These are phyloP conservation scores for Huntiella decipiens DNA, from an alignment of 2,329 filamentous ascomycete species.

Conservation along the genomic window DNA sequence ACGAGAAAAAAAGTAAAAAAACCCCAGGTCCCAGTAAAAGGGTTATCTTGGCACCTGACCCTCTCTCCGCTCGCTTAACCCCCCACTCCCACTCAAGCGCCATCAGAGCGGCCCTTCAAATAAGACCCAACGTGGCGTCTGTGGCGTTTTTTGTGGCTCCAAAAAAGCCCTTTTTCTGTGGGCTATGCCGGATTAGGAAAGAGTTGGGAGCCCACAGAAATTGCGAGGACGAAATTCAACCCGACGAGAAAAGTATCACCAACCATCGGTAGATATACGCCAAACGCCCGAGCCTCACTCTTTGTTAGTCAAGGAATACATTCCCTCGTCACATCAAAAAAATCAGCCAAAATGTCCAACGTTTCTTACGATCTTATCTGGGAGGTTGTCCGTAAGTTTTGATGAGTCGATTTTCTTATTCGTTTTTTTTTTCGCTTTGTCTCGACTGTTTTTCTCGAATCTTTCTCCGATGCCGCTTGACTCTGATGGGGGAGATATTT, in stretches of 20 bases:
- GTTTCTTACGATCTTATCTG: constrained; percentile 84
- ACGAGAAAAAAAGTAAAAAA: too few species aligned
- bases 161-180: constrained; percentile 11
- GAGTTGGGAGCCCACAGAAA: constrained; percentile 9
- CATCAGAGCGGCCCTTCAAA: too few species aligned
- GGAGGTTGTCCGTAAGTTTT: constrained; percentile 79
- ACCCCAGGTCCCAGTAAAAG: too few species aligned
- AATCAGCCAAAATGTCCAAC: constrained; percentile 42
- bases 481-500: not conserved
- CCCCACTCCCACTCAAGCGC: too few species aligned
- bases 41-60: too few species aligned
- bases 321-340: constrained; percentile 9
- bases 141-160: constrained; percentile 3
- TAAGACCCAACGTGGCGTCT: not conserved
- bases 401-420: not conserved
- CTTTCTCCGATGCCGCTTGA: too few species aligned
- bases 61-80: too few species aligned
- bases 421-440: not conserved
- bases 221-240: constrained; percentile 10
- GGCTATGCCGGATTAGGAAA: constrained; percentile 10
- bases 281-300: constrained; percentile 5
- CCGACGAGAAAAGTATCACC: constrained; percentile 10
- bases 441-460: not conserved
- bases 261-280: constrained; percentile 5
- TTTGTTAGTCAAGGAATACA: constrained; percentile 10